These are phyloP conservation scores for Fistulifera solaris DNA, from an alignment of 108 stramenopile species.

Conservation along the genomic window DNA sequence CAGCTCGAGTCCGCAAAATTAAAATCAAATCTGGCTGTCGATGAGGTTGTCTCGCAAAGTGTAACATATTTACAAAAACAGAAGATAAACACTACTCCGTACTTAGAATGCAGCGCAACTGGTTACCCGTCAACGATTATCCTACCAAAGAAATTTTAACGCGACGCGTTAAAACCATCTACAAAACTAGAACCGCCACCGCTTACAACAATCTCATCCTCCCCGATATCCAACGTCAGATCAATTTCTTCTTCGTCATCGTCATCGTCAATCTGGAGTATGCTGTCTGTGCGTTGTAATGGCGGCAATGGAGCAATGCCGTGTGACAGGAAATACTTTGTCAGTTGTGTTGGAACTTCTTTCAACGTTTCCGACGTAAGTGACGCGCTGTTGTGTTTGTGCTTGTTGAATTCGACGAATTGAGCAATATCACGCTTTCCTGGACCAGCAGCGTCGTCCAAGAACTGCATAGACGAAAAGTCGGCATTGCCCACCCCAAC, in stretches of 20 bases:
- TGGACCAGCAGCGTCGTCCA: slow-evolving; percentile 40
- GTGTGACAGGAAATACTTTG: slow-evolving; percentile 35
- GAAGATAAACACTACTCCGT: no score
- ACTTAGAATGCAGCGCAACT: no score
- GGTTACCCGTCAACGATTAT: not conserved
- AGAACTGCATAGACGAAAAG: slow-evolving; percentile 61
- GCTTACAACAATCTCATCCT: slow-evolving; percentile 34
- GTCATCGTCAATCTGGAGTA: slow-evolving; percentile 19
- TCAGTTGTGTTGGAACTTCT: slow-evolving; percentile 67
- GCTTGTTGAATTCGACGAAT: slow-evolving; percentile 60
- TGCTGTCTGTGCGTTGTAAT: slow-evolving; percentile 1
- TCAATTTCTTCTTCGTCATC: slow-evolving; percentile 39
- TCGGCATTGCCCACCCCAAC: slow-evolving; percentile 79
- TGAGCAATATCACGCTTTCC: slow-evolving; percentile 69
- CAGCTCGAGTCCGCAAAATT: slow-evolving; percentile 56
- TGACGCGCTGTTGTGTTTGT: slow-evolving; percentile 23
- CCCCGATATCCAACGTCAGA: slow-evolving; percentile 26
- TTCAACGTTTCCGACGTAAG: slow-evolving; percentile 47
- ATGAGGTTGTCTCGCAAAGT: slow-evolving; percentile 67
- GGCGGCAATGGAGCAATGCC: slow-evolving; percentile 26
- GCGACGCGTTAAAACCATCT: slow-evolving; percentile 12
- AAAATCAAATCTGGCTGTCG: slow-evolving; percentile 51
- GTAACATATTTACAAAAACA: slow-evolving; percentile 55
- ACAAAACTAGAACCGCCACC: slow-evolving; percentile 19
- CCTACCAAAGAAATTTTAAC: not conserved